These are phyloP conservation scores for Neophaeococcomyces mojaviensis DNA, from an alignment of 2,329 filamentous ascomycete genomes.

Conservation along the genomic window DNA sequence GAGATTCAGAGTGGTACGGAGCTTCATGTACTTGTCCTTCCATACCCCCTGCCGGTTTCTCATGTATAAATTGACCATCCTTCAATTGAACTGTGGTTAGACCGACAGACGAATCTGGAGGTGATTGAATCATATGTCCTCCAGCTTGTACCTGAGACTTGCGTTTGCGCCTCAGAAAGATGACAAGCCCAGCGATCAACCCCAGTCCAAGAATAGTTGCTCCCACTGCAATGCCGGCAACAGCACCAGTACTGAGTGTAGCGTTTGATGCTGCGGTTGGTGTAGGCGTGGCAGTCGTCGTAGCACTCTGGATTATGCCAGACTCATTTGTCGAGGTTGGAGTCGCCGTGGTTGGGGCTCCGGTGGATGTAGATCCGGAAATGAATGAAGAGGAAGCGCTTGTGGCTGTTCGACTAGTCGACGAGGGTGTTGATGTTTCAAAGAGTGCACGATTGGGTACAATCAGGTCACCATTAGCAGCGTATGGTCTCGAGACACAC, in stretches of 20 bases:
- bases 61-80: neutral
- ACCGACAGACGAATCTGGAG: neutral
- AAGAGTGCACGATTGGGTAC: neutral
- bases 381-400: neutral
- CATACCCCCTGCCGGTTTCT: neutral
- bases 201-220: neutral
- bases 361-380: neutral
- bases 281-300: neutral
- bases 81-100: neutral
- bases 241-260: conserved; percentile 53
- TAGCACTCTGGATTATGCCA: neutral
- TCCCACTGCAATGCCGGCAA: conserved; percentile 46
- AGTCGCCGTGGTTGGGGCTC: neutral
- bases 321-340: neutral
- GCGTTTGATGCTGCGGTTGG: neutral
- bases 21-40: neutral
- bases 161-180: neutral
- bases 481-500: neutral
- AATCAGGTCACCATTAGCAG: conserved; percentile 1
- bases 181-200: neutral
- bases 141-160: neutral
- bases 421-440: neutral
- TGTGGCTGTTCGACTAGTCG: too few species aligned
- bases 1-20: neutral
- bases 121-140: neutral